Evolutionary conservation across 1,284 basidiomycete species (phyloP).

Genomic region (Taiwanofungus camphoratus): DNA sequence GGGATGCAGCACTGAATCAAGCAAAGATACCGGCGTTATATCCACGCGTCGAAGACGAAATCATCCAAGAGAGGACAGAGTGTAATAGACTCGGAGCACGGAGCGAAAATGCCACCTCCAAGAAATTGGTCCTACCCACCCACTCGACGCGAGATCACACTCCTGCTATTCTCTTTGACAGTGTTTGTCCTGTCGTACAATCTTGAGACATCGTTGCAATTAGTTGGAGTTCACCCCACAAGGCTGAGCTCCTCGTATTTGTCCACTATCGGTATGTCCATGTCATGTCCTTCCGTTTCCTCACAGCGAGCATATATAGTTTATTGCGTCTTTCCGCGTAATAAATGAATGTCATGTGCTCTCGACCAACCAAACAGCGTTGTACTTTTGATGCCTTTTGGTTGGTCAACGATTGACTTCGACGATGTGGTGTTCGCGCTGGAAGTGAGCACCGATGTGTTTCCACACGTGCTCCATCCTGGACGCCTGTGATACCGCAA

Average conservation of each 20-base stretch:
- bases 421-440: too few relatives aligned
- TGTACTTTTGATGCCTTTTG: too few relatives aligned
- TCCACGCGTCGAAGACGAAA: too few relatives aligned
- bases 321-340: neutral
- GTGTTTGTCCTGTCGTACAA: slow-evolving; percentile 65
- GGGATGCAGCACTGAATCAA: too few relatives aligned
- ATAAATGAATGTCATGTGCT: neutral
- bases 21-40: too few relatives aligned
- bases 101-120: slow-evolving; percentile 23
- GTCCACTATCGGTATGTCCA: slow-evolving; percentile 19
- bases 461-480: too few relatives aligned
- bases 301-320: neutral
- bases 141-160: slow-evolving; percentile 56
- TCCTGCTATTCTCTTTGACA: slow-evolving; percentile 53
- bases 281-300: neutral
- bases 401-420: too few relatives aligned
- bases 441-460: too few relatives aligned
- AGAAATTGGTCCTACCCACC: slow-evolving; percentile 56
- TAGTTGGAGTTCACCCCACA: slow-evolving; percentile 38
- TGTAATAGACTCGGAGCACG: too few relatives aligned
- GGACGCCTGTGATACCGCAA: too few relatives aligned
- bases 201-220: slow-evolving; percentile 49
- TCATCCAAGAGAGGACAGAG: too few relatives aligned
- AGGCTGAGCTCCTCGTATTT: slow-evolving; percentile 24
- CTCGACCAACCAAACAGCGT: neutral